Evolutionary conservation across 1,139 yeast species (phyloP).

Genomic region (Taphrina flavorubra): DNA sequence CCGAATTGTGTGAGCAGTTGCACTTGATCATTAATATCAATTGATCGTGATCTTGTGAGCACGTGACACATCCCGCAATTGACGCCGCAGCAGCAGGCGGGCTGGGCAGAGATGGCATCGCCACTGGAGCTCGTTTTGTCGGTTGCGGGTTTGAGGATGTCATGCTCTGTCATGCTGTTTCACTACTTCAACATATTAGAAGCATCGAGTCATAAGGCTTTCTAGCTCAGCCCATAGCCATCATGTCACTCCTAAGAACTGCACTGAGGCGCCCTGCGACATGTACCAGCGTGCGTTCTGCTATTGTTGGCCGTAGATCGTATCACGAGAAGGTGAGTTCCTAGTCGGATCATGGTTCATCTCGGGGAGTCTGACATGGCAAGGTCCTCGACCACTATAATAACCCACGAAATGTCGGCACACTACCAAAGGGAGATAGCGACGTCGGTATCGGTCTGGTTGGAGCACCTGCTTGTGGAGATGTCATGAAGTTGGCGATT

Average conservation of each 20-base stretch:
- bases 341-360: not conserved
- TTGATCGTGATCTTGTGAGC: not conserved
- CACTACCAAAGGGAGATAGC: constrained; percentile 74
- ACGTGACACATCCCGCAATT: not conserved
- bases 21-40: too few species aligned
- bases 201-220: too few species aligned
- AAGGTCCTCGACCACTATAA: constrained; percentile 80
- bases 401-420: constrained; percentile 95
- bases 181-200: not conserved
- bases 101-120: not conserved
- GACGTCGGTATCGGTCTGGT: constrained; percentile 98
- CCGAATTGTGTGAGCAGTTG: too few species aligned
- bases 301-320: constrained; percentile 14
- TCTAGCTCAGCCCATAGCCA: not conserved
- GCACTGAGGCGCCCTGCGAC: constrained; percentile 20
- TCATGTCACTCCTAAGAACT: constrained; percentile 22
- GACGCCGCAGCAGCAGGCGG: too few species aligned
- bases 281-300: constrained; percentile 6
- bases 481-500: constrained; percentile 96
- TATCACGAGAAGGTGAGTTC: constrained; percentile 17
- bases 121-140: constrained; percentile 5
- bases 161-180: constrained; percentile 6
- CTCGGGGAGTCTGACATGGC: not conserved
- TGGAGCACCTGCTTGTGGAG: constrained; percentile 98
- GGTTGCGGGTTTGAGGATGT: not conserved